Evolutionary conservation across 192 early-diverging fungal genomes (phyloP), one percentile per base, ranked within the genome.

Genomic region (Coemansia aciculifera): DNA sequence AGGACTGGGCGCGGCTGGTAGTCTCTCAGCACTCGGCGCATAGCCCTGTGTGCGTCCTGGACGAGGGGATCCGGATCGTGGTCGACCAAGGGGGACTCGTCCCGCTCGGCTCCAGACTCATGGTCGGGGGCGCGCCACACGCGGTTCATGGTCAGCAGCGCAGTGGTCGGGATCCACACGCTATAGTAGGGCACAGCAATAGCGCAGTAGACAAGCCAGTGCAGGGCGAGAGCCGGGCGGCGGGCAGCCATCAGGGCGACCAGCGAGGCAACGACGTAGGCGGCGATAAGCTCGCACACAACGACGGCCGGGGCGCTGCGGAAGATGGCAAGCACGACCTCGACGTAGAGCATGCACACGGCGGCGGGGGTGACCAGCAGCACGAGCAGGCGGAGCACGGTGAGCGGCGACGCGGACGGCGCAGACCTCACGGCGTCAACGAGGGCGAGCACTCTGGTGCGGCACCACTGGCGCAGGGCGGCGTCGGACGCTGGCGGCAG

Each of bases 81-180:
- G n/a, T 66, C 37, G n/a, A 40, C 37, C 49, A 34, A 21, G 39
- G 38, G 65, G 3, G 65, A 59, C 11, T 27, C 43, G 27, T 67
- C 65, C 23, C 8, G 49, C 49, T 52, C 49, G 23, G 49, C 9
- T 9, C 49, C 23, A 27, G 49, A 29, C 23, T 52, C 49, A 8
- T 68, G 75, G 23, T 77, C 75, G 5, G 80, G 80, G 37, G 75
- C 48, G 9, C 72, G 64, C 80, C 80, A 83, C 15, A 83, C 66
- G 52, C 80, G 80, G 69, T 83, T 77, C 80, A 83, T 83, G 12
- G 80, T 63, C 15, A 83, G 68, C 66, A 83, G 74, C 49, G 80
- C 69, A 0, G 80, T 77, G 24, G 68, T 64, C 15, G 80, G 80
- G 36, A 78, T 83, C 80, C 80, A 83, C 37, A 83, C 69, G 37